Percentiles rank a stretch among this genome's conserved stretches.
These are phyloP conservation scores for Kwoniella shandongensis DNA, from an alignment of 768 basidiomycete species.

Conservation along the genomic window DNA sequence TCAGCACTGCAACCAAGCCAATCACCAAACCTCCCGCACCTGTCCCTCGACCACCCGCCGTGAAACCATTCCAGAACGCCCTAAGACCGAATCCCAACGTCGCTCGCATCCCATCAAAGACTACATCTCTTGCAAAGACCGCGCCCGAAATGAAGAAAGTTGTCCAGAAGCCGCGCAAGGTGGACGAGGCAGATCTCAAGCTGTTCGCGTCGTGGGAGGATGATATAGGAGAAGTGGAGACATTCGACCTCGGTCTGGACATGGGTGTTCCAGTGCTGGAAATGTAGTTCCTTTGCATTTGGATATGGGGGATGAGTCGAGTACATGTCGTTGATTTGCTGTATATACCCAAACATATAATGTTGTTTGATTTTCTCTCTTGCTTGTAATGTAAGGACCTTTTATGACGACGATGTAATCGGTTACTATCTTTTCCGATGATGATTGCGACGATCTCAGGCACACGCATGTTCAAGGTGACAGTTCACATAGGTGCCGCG, in stretches of 20 bases:
- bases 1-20: neutral
- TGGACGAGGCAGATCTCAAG: neutral
- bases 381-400: no score
- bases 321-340: no score
- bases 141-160: neutral
- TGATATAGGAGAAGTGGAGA: neutral
- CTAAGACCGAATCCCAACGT: neutral
- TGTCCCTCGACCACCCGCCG: constrained; percentile 11
- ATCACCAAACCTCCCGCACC: constrained; percentile 6
- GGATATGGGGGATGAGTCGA: no score
- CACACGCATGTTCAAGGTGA: no score
- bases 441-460: no score
- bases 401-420: no score
- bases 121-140: neutral
- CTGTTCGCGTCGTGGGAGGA: constrained; percentile 4
- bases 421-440: no score
- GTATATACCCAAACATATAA: no score
- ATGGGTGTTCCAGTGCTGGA: neutral
- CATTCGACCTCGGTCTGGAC: constrained; percentile 1
- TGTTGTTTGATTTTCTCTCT: no score
- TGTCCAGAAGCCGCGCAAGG: neutral
- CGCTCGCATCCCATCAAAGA: neutral
- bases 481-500: no score
- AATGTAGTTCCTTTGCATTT: no score
- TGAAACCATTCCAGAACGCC: neutral